Conservation (phyloP, 768 basidiomycete genomes). For the Leccinum uliginosum region DNA sequence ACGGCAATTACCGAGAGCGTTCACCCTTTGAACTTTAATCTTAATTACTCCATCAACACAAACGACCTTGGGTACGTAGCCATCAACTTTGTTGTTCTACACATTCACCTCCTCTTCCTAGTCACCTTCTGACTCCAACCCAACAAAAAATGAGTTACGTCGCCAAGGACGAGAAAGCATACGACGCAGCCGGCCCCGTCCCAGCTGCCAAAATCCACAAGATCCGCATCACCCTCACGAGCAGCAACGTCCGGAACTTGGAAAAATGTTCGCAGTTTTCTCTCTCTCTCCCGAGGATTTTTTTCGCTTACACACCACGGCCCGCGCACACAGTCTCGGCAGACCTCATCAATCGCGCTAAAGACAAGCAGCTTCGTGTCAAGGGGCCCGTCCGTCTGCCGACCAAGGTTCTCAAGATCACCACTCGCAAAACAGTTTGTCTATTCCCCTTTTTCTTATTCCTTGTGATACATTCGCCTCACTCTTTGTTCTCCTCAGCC, state of each 20-base stretch:
- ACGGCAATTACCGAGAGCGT: conserved; percentile 14
- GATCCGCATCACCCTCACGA: conserved; percentile 98
- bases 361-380: conserved; percentile 99
- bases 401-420: conserved; percentile 98
- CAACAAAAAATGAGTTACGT: conserved; percentile 85
- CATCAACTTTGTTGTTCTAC: background rate
- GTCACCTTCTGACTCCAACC: conserved; percentile 78
- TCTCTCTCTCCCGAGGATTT: no score
- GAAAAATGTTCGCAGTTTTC: conserved; percentile 78
- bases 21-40: conserved; percentile 32
- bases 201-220: conserved; percentile 94
- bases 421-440: conserved; percentile 96
- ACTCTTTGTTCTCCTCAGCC: conserved; percentile 48
- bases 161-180: conserved; percentile 98
- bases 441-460: background rate
- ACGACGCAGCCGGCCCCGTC: conserved; percentile 89
- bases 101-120: conserved; percentile 19
- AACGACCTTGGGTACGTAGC: conserved; percentile 28
- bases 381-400: conserved; percentile 99
- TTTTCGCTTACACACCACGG: background rate
- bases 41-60: conserved; percentile 25
- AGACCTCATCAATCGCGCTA: conserved; percentile 97
- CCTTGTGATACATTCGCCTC: background rate
- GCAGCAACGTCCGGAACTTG: conserved; percentile 95
- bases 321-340: conserved; percentile 64